These are phyloP conservation scores for Pythium folliculosum DNA, from an alignment of 352 stramenopile species.

Conservation along the genomic window DNA sequence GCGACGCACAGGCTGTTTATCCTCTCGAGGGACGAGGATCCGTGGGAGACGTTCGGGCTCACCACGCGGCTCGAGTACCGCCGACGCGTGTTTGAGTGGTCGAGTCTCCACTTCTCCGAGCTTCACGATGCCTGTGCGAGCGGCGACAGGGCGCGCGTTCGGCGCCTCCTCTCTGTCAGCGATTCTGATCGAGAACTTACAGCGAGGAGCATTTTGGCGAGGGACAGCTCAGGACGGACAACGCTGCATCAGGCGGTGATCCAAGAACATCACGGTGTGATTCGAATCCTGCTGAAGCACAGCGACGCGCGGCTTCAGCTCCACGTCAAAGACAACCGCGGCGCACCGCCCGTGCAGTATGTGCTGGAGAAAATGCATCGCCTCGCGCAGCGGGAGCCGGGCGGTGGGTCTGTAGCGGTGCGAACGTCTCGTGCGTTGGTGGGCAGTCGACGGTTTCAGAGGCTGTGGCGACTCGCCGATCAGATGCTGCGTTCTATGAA, in stretches of 20 bases:
- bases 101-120: conserved; percentile 30
- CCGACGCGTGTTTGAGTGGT: conserved; percentile 39
- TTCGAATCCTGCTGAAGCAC: conserved; percentile 36
- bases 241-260: conserved; percentile 59
- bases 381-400: conserved; percentile 21
- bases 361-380: conserved; percentile 44
- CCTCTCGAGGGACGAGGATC: conserved; percentile 16
- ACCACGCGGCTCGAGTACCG: conserved; percentile 22
- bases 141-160: conserved; percentile 28
- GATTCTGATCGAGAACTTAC: too few relatives aligned
- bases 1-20: conserved; percentile 13
- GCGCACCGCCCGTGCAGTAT: conserved; percentile 47
- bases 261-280: conserved; percentile 35
- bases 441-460: conserved; percentile 33
- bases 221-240: conserved; percentile 43
- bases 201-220: conserved; percentile 29
- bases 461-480: conserved; percentile 41
- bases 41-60: conserved; percentile 47
- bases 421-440: conserved; percentile 18
- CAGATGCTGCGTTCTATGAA: conserved; percentile 31
- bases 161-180: conserved; percentile 19
- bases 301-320: conserved; percentile 45
- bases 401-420: neutral
- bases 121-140: conserved; percentile 38
- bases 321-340: conserved; percentile 40